Conservation (phyloP, 352 stramenopile genomes). For the Pythium plurisporium region DNA sequence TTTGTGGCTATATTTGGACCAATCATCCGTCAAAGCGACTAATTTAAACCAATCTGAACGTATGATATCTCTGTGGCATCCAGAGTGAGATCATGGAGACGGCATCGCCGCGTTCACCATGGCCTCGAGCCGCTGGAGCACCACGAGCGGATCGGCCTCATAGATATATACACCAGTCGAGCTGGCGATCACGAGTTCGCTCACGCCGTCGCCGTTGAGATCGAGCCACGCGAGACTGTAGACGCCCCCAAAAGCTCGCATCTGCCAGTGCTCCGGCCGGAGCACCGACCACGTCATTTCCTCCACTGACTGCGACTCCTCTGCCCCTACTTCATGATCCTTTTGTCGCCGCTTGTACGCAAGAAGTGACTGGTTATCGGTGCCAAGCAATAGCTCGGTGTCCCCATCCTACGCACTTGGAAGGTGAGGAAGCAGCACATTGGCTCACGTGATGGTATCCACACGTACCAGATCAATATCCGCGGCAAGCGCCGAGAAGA, state of each 20-base stretch:
- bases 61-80: too few species aligned
- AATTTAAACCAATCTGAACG: constrained; percentile 11
- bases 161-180: constrained; percentile 67
- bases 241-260: constrained; percentile 60
- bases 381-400: constrained; percentile 56
- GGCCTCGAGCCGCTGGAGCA: constrained; percentile 21
- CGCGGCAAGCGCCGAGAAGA: constrained; percentile 44
- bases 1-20: background rate
- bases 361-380: constrained; percentile 48
- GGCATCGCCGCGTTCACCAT: constrained; percentile 17
- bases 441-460: too few species aligned
- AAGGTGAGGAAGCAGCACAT: background rate
- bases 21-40: background rate
- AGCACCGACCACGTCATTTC: constrained; percentile 30
- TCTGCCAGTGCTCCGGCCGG: constrained; percentile 27
- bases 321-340: background rate
- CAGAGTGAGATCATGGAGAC: too few species aligned
- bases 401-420: constrained; percentile 40
- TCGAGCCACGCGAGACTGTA: constrained; percentile 71
- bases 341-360: constrained; percentile 37
- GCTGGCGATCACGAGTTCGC: constrained; percentile 58
- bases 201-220: constrained; percentile 58
- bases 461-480: constrained; percentile 60
- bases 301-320: background rate
- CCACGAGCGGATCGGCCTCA: constrained; percentile 38